These are phyloP conservation scores for Pythium apleroticum DNA, from an alignment of 352 stramenopile genomes.

Conservation along the genomic window DNA sequence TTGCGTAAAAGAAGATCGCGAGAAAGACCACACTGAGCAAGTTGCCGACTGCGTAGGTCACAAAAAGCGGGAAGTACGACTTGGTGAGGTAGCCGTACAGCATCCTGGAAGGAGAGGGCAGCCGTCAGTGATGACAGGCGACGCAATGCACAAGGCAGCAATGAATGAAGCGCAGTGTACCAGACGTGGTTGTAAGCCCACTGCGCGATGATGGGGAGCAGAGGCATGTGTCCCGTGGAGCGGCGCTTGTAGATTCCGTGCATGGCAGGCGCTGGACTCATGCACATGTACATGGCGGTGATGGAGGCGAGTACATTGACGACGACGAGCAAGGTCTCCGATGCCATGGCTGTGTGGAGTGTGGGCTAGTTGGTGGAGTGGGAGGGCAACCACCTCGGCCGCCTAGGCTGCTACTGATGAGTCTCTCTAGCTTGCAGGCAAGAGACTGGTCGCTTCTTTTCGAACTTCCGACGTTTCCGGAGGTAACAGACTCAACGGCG, in stretches of 20 bases:
- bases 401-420: background rate
- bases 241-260: conserved; percentile 31
- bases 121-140: background rate
- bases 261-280: conserved; percentile 38
- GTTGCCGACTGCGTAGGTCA: conserved; percentile 35
- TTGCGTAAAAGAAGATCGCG: conserved; percentile 40
- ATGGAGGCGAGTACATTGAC: conserved; percentile 41
- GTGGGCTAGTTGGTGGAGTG: background rate
- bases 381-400: background rate
- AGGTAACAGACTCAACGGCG: background rate
- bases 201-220: conserved; percentile 42
- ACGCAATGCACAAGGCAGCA: background rate
- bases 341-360: conserved; percentile 4
- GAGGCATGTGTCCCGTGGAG: conserved; percentile 38
- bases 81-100: conserved; percentile 48
- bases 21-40: conserved; percentile 45
- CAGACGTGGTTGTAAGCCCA: conserved; percentile 51
- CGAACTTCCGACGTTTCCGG: background rate
- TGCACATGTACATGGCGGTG: conserved; percentile 46
- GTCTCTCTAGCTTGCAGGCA: background rate
- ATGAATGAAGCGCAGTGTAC: conserved; percentile 24
- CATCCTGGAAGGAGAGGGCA: conserved; percentile 20
- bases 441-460: conserved; percentile 4
- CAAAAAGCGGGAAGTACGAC: conserved; percentile 56
- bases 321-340: conserved; percentile 23